These are phyloP conservation scores for Combretum micranthum DNA, from an alignment of 345 rosid species.

Conservation along the genomic window DNA sequence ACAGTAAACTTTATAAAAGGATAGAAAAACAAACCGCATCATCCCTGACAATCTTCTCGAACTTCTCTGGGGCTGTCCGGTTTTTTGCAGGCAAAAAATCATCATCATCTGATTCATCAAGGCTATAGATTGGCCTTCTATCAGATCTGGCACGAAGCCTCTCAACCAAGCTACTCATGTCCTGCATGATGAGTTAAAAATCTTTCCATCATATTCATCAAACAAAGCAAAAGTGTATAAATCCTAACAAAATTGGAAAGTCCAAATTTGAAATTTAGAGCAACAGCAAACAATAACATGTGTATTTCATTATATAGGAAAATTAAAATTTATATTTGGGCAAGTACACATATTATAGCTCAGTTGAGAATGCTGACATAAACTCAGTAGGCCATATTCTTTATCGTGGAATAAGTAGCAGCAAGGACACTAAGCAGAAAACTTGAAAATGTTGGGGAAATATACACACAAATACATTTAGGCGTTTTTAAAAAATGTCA, in stretches of 20 bases:
- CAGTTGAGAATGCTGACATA: no score
- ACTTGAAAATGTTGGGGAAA: no score
- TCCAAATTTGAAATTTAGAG: no score
- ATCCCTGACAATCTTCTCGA: slow-evolving; percentile 67
- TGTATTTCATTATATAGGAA: no score
- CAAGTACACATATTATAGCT: no score
- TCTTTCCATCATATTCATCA: not conserved
- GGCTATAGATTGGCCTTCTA: slow-evolving; percentile 72
- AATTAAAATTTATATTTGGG: no score
- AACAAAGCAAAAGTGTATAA: not conserved
- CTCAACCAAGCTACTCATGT: slow-evolving; percentile 97
- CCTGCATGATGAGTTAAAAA: slow-evolving; percentile 33
- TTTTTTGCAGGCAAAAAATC: slow-evolving; percentile 52
- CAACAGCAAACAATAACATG: no score
- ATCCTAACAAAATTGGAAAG: not conserved
- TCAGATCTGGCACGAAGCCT: slow-evolving; percentile 87
- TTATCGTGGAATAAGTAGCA: no score
- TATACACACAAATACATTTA: no score
- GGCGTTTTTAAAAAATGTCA: no score
- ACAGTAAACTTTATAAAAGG: slow-evolving; percentile 5
- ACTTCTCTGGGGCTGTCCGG: slow-evolving; percentile 39
- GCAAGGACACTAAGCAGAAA: no score
- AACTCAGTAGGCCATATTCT: no score
- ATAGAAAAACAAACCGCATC: slow-evolving; percentile 60
- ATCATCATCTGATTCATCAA: slow-evolving; percentile 95